Evolutionary conservation across 2,329 filamentous ascomycete genomes (phyloP).

Genomic region (Acarospora socialis): DNA sequence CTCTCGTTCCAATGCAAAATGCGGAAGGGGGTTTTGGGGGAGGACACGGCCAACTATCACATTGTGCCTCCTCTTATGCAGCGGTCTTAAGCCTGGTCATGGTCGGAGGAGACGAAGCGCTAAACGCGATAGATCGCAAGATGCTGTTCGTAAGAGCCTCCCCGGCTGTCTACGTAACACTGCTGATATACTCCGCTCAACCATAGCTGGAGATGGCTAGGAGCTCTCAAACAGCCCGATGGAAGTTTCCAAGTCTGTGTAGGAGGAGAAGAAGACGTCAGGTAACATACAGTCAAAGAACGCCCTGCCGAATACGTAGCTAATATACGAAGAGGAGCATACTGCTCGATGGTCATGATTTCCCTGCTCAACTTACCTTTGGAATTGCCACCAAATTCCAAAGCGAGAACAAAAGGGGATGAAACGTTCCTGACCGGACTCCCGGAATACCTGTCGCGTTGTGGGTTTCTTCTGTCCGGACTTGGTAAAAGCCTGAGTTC

Average conservation of each 20-base stretch:
- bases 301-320: conserved; percentile 10
- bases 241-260: conserved; percentile 82
- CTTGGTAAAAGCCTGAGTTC: background rate
- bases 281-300: conserved; percentile 37
- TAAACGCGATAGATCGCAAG: conserved; percentile 54
- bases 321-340: conserved; percentile 53
- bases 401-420: conserved; percentile 48
- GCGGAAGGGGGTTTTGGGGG: conserved; percentile 74
- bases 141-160: conserved; percentile 41
- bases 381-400: conserved; percentile 58
- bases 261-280: conserved; percentile 83
- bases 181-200: conserved; percentile 16
- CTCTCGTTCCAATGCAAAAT: conserved; percentile 72
- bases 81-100: conserved; percentile 63
- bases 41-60: conserved; percentile 78
- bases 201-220: conserved; percentile 67
- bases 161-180: conserved; percentile 1
- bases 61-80: conserved; percentile 82
- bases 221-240: conserved; percentile 66
- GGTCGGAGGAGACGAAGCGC: conserved; percentile 58
- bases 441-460: conserved; percentile 64
- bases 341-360: conserved; percentile 76
- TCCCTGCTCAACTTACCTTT: conserved; percentile 72
- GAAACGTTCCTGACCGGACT: conserved; percentile 57
- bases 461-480: conserved; percentile 36